A percentile compares a stretch with the other conserved stretches of the same genome.
Evolutionary conservation across 2,329 filamentous ascomycete species (phyloP).

Genomic region (Diaporthe batatas): DNA sequence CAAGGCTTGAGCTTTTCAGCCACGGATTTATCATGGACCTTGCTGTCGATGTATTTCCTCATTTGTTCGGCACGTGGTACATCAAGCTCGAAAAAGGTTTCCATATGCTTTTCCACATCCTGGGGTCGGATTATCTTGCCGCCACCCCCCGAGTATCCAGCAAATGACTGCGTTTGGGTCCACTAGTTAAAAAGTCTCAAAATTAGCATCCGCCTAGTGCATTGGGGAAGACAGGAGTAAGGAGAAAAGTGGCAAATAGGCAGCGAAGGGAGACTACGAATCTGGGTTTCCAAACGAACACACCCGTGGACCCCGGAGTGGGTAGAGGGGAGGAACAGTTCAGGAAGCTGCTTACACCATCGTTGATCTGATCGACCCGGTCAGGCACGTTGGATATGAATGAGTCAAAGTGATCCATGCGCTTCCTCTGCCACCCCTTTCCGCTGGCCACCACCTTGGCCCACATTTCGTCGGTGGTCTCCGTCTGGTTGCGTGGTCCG

Average conservation of each 20-base stretch:
- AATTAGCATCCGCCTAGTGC: neutral
- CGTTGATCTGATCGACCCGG: neutral
- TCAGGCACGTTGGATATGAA: conserved; percentile 8
- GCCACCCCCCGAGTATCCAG: conserved; percentile 2
- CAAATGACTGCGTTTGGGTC: neutral
- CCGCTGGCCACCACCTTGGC: conserved; percentile 5
- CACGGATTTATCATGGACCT: neutral
- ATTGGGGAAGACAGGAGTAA: neutral
- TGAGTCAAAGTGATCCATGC: conserved; percentile 9
- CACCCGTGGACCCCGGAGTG: too few relatives aligned
- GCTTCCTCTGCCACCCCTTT: neutral
- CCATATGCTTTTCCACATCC: neutral
- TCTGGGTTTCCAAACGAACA: too few relatives aligned
- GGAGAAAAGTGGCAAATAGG: too few relatives aligned
- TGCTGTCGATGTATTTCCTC: conserved; percentile 2
- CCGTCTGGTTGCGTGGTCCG: neutral
- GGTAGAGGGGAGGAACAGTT: too few relatives aligned
- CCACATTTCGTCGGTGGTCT: neutral
- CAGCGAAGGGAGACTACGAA: too few relatives aligned
- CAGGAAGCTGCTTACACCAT: neutral
- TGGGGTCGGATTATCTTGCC: neutral
- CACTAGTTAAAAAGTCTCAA: neutral
- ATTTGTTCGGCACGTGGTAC: neutral
- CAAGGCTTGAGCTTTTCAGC: conserved; percentile 23
- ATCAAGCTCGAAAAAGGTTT: conserved; percentile 1